A percentile compares a stretch with the other conserved stretches of the same genome.
These are phyloP conservation scores for Drechmeria coniospora DNA, from an alignment of 2,329 filamentous ascomycete genomes.

Conservation along the genomic window DNA sequence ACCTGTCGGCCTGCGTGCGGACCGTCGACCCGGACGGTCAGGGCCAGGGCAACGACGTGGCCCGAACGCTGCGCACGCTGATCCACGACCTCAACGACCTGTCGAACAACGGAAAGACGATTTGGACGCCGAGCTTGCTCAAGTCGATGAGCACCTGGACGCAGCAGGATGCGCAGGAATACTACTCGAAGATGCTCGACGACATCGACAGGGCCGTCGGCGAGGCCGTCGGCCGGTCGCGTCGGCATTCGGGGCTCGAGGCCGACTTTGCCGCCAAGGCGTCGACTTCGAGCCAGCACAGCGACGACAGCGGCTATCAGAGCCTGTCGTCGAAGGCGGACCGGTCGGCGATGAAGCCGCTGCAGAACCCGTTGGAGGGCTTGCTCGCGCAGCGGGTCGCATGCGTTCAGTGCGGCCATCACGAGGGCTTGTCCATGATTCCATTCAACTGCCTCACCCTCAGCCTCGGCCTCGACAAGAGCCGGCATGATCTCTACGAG, in stretches of 20 bases:
- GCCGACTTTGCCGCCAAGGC: constrained; percentile 24
- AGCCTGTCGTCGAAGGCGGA: constrained; percentile 26
- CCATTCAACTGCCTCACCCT: constrained; percentile 91
- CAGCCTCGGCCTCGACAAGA: constrained; percentile 50
- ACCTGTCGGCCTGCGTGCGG: constrained; percentile 36
- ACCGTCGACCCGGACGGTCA: constrained; percentile 11
- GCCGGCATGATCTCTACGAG: constrained; percentile 56
- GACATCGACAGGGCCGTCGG: constrained; percentile 66
- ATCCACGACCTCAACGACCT: constrained; percentile 55
- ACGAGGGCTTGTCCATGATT: constrained; percentile 76
- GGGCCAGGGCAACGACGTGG: constrained; percentile 22
- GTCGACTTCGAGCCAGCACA: constrained; percentile 29
- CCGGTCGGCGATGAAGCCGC: constrained; percentile 18
- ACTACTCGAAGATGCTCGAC: constrained; percentile 79
- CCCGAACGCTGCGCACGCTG: constrained; percentile 43
- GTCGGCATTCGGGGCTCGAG: constrained; percentile 23
- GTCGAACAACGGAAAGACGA: constrained; percentile 54
- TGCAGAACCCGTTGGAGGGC: constrained; percentile 72
- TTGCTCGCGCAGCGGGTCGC: constrained; percentile 77
- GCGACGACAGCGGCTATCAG: constrained; percentile 42
- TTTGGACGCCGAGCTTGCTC: constrained; percentile 69
- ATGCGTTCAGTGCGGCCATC: constrained; percentile 72
- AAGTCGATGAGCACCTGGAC: constrained; percentile 93
- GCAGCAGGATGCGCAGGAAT: constrained; percentile 96
- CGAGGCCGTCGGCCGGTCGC: constrained; percentile 22